A percentile compares a stretch with the other conserved stretches of the same genome.
phyloP scores from a whole-genome alignment of 495 filamentous ascomycete species.

The Oleoguttula mirabilis region DNA sequence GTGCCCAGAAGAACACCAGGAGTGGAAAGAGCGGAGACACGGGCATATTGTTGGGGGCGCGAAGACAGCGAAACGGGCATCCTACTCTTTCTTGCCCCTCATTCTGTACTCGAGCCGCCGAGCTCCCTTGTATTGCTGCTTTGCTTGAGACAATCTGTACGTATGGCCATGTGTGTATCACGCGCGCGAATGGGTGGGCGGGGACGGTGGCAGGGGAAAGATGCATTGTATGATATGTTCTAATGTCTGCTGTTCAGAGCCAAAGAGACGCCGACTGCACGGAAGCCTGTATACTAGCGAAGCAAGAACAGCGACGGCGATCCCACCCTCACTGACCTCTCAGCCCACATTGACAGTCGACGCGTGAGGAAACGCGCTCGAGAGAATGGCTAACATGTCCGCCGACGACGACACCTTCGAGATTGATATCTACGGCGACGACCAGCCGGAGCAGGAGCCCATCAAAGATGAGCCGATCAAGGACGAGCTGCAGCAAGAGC shows the following conservation, averaged over 20 bases:
- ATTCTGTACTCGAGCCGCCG: background rate
- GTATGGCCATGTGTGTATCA: background rate
- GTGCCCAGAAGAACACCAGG: no score
- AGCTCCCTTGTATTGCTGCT: constrained; percentile 1
- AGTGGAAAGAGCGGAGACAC: no score
- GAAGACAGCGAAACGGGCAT: no score
- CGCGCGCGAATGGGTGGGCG: no score
- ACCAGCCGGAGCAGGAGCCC: constrained; percentile 26
- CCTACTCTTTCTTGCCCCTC: background rate
- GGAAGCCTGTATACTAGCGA: background rate
- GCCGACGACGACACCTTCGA: constrained; percentile 91
- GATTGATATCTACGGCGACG: constrained; percentile 94
- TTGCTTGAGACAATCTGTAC: background rate
- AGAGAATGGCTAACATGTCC: constrained; percentile 42
- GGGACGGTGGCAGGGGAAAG: background rate
- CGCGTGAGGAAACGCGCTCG: no score
- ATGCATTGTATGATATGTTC: background rate
- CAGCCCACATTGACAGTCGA: no score
- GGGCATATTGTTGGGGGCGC: no score
- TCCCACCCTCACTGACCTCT: background rate
- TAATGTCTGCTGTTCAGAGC: background rate
- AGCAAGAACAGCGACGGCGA: background rate
- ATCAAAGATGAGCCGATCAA: background rate
- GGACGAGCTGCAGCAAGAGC: no score
- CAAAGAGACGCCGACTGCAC: background rate